Conservation (phyloP, 148 eudicot species). For the Dianthus caryophyllus region DNA sequence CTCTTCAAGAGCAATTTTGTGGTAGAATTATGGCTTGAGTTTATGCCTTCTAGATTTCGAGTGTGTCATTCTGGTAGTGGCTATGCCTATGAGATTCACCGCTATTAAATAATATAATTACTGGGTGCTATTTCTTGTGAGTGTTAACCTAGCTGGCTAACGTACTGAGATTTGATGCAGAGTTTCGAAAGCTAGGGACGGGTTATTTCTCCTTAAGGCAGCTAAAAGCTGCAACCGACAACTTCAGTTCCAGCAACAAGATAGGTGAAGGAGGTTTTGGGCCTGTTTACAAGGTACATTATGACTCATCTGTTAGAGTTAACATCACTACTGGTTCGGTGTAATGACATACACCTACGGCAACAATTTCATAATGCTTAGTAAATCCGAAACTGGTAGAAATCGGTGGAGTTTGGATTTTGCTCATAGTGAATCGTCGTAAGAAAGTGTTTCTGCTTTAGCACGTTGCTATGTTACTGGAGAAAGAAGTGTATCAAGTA, state of each 20-base stretch:
- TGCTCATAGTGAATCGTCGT: neutral
- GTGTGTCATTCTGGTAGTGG: no score
- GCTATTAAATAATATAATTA: no score
- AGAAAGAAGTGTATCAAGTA: no score
- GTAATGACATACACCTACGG: neutral
- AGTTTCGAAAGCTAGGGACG: slow-evolving; percentile 57
- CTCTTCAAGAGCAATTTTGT: no score
- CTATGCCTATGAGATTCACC: no score
- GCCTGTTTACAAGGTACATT: slow-evolving; percentile 75
- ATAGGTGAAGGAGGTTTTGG: slow-evolving; percentile 97
- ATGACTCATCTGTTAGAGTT: neutral
- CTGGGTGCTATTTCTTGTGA: neutral
- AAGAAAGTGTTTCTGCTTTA: no score
- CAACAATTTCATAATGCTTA: no score
- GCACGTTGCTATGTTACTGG: no score
- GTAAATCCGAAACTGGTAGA: no score
- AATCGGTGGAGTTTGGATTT: no score
- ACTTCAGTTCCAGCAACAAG: slow-evolving; percentile 58
- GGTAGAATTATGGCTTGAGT: no score
- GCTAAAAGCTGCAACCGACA: slow-evolving; percentile 66
- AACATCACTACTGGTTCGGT: neutral
- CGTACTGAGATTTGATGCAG: slow-evolving; percentile 23
- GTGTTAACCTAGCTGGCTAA: neutral
- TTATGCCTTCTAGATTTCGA: no score
- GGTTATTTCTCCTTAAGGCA: slow-evolving; percentile 76